Evolutionary conservation across 345 rosid genomes (phyloP).

Genomic region (Moricandia arvensis): DNA sequence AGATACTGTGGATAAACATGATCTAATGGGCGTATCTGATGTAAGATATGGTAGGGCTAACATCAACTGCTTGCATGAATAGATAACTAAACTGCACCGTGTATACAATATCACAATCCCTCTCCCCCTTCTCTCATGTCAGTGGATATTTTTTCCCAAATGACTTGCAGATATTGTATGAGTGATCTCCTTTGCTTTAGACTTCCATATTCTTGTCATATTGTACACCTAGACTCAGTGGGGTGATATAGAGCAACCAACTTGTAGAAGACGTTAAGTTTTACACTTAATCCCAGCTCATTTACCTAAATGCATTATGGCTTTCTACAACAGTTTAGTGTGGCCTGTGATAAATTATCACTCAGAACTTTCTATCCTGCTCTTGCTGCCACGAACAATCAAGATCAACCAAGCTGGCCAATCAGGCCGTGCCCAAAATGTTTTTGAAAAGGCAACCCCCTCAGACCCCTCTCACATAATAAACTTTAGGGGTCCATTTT

Average conservation of each 20-base stretch:
- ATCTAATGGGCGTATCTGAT: not conserved
- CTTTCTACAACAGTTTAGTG: not conserved
- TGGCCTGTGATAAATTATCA: not conserved
- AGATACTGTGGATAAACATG: too few species aligned
- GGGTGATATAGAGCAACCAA: not conserved
- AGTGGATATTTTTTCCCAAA: not conserved
- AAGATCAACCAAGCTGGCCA: slow-evolving; percentile 13
- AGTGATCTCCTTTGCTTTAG: not conserved
- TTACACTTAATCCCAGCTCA: not conserved
- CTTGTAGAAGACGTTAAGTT: not conserved
- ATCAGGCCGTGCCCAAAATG: too few species aligned
- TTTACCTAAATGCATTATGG: not conserved
- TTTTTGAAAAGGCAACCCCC: too few species aligned
- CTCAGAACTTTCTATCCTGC: not conserved
- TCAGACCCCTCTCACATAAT: too few species aligned
- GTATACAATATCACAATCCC: not conserved
- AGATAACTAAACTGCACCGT: not conserved
- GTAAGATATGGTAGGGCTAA: not conserved
- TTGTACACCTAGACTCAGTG: not conserved
- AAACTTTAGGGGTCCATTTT: too few species aligned
- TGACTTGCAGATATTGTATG: not conserved
- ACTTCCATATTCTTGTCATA: not conserved
- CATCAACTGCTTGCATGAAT: not conserved
- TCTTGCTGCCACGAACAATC: not conserved
- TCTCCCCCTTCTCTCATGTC: not conserved